phyloP scores from a whole-genome alignment of 2,329 filamentous ascomycete genomes.

The Mariannaea sp. region DNA sequence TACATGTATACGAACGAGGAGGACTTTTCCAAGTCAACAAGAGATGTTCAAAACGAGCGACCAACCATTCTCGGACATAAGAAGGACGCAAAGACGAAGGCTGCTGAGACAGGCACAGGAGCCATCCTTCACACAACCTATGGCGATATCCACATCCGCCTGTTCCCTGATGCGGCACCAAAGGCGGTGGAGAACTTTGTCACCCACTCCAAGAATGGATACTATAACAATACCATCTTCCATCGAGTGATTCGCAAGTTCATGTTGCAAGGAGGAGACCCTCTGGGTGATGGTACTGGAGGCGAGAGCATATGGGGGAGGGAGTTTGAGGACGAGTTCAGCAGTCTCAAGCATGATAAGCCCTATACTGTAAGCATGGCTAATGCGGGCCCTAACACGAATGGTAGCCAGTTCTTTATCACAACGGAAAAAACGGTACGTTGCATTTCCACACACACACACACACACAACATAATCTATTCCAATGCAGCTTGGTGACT shows the following conservation, averaged over 20 bases:
- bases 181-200: conserved; percentile 98
- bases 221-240: conserved; percentile 98
- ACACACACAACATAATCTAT: no score
- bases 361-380: conserved; percentile 98
- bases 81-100: conserved; percentile 59
- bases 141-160: conserved; percentile 89
- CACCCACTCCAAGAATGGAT: conserved; percentile 84
- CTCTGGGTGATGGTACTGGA: conserved; percentile 86
- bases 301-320: conserved; percentile 92
- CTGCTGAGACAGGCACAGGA: conserved; percentile 73
- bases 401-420: conserved; percentile 97
- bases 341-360: conserved; percentile 88
- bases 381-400: conserved; percentile 93
- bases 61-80: conserved; percentile 69
- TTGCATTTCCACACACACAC: conserved; percentile 31
- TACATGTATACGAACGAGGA: conserved; percentile 97
- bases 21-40: conserved; percentile 78
- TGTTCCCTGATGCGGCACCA: conserved; percentile 92
- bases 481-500: conserved; percentile 18
- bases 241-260: conserved; percentile 97
- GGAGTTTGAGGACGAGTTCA: conserved; percentile 95
- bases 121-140: conserved; percentile 91
- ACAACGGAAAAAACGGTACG: conserved; percentile 92
- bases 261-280: conserved; percentile 98
- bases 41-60: conserved; percentile 95